Conservation (phyloP, 139 green algal genomes). For the Mesostigma viride region DNA sequence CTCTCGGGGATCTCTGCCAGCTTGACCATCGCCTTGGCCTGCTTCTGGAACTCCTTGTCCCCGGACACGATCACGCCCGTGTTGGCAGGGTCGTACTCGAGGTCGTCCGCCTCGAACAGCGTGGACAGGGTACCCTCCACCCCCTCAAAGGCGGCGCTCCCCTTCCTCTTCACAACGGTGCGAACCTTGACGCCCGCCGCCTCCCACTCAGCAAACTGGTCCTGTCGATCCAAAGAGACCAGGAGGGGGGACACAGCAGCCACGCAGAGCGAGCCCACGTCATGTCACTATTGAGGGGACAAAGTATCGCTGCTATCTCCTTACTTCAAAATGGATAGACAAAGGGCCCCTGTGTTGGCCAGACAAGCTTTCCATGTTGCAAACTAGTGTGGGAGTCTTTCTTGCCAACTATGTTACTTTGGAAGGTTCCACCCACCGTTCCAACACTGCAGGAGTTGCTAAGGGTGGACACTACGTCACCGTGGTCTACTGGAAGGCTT, state of each 20-base stretch:
- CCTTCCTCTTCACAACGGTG: conserved; percentile 11
- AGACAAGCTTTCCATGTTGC: neutral
- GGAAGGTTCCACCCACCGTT: too few species aligned
- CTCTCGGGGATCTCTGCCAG: too few species aligned
- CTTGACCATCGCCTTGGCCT: too few species aligned
- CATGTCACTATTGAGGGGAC: neutral
- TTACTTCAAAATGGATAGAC: neutral
- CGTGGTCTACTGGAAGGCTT: too few species aligned
- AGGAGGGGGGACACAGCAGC: neutral
- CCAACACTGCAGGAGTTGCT: too few species aligned
- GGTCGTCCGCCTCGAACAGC: conserved; percentile 27
- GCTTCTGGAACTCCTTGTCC: neutral
- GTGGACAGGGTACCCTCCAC: conserved; percentile 15
- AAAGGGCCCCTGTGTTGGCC: neutral
- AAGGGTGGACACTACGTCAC: too few species aligned
- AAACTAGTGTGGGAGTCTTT: neutral
- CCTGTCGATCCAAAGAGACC: conserved; percentile 6
- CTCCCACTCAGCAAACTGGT: conserved; percentile 21
- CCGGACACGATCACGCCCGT: conserved; percentile 22
- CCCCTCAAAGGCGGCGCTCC: conserved; percentile 16
- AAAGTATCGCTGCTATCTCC: neutral
- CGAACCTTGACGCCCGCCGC: conserved; percentile 17
- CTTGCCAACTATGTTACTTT: too few species aligned
- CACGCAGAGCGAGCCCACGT: neutral
- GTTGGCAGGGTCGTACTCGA: conserved; percentile 27